Evolutionary conservation across 2,329 filamentous ascomycete genomes (phyloP).

Genomic region (Fusarium verrucosum): DNA sequence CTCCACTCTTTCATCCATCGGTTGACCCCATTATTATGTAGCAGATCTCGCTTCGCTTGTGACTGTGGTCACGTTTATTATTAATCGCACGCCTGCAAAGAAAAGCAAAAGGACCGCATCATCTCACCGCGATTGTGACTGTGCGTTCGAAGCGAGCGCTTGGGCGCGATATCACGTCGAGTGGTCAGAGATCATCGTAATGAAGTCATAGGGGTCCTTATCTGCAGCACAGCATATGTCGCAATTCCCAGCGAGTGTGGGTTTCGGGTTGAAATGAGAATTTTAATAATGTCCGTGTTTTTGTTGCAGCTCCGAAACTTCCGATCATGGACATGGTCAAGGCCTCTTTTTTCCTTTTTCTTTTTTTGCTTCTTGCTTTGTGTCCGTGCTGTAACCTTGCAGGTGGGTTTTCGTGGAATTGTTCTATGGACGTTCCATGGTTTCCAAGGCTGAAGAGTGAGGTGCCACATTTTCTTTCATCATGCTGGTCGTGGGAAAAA

Average conservation of each 20-base stretch:
- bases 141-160: slow-evolving; percentile 37
- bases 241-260: slow-evolving; percentile 1
- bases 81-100: slow-evolving; percentile 28
- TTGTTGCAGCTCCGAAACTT: slow-evolving; percentile 13
- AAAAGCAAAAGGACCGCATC: slow-evolving; percentile 18
- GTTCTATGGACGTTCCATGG: slow-evolving; percentile 17
- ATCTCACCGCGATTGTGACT: slow-evolving; percentile 39
- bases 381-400: background rate
- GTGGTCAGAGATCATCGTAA: slow-evolving; percentile 26
- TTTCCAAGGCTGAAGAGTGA: slow-evolving; percentile 4
- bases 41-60: slow-evolving; percentile 29
- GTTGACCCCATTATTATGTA: slow-evolving; percentile 18
- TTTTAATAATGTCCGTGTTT: slow-evolving; percentile 5
- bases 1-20: slow-evolving; percentile 27
- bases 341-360: no score
- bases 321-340: slow-evolving; percentile 1
- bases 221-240: slow-evolving; percentile 14
- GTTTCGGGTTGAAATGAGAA: slow-evolving; percentile 2
- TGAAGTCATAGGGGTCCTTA: slow-evolving; percentile 47
- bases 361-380: background rate
- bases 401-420: slow-evolving; percentile 6
- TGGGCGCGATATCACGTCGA: slow-evolving; percentile 15
- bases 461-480: slow-evolving; percentile 5
- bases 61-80: background rate
- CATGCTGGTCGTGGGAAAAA: background rate